Evolutionary conservation across 2,329 filamentous ascomycete species (phyloP), one percentile per base, ranked within the genome.

Genomic region (Epichloe gansuensis): DNA sequence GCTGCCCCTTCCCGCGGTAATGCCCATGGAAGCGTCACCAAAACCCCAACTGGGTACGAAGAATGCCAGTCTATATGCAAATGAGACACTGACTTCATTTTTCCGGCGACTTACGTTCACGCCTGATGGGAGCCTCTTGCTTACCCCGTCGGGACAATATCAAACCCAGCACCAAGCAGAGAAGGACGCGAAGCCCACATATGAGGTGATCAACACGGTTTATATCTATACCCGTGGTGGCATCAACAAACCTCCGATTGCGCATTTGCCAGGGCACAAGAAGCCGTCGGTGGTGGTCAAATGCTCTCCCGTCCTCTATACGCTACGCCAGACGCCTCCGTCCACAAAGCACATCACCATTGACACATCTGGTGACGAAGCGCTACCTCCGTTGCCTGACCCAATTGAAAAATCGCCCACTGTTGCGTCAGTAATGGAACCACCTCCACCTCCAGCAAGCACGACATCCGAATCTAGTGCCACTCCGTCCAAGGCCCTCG

Each of bases 181-280:
- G 23, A 78, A 79, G 47, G 86, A 89, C 56, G 71, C 75, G 2
- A 95, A 90, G 66, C 77, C 81, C 0, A 78, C 78, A 0, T 91
- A 93, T 59, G 91, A 98, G 58, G 78, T 96, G 49, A 89, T 87
- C 60, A 98, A 98, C 64, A 98, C 93, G 0, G 94, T 98, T 23
- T 98, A 98, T 68, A 93, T 98, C 51, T 98, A 98, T 68, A 96
- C 91, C 0, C 78, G 93, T 60, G 93, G 90, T 34, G 93, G 93
- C 25, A 89, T 98, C 63, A 97, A 96, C 71, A 96, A 94, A 66
- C 89, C 93, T 1, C 93, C 93, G 2, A 86, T 97, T 53, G 89
- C 91, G 6, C 93, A 97, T 68, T 76, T 98, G 6, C 93, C 93
- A 0, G 93, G 93, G 2, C 91, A 97, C 69, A 98, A 96, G 74